Conservation (phyloP, 2,329 filamentous ascomycete species). For the Colletotrichum abscissum region DNA sequence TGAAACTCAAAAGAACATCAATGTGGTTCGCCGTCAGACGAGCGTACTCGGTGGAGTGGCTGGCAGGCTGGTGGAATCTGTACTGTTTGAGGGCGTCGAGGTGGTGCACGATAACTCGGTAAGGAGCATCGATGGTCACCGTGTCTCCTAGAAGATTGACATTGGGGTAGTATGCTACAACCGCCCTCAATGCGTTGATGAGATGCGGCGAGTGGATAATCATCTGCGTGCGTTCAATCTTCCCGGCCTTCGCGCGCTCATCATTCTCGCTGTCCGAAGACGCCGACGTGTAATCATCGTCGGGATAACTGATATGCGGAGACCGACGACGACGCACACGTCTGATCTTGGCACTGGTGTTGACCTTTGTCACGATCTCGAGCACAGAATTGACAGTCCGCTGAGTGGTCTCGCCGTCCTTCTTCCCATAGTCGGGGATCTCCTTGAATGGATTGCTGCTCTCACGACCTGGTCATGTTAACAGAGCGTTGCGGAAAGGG, state of each 20-base stretch:
- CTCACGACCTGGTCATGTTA: conserved; percentile 47
- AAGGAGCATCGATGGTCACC: conserved; percentile 57
- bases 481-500: not conserved
- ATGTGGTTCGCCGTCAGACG: conserved; percentile 56
- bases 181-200: conserved; percentile 58
- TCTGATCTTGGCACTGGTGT: conserved; percentile 32
- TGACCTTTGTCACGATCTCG: conserved; percentile 56
- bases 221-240: conserved; percentile 51
- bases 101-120: conserved; percentile 60
- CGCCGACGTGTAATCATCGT: conserved; percentile 34
- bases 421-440: conserved; percentile 41
- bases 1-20: conserved; percentile 56
- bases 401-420: conserved; percentile 39
- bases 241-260: conserved; percentile 40
- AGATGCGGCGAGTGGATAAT: conserved; percentile 57
- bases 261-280: conserved; percentile 41
- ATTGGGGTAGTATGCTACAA: conserved; percentile 60
- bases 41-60: conserved; percentile 54
- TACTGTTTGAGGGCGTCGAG: conserved; percentile 54
- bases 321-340: conserved; percentile 27
- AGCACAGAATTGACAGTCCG: conserved; percentile 48
- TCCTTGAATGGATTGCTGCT: conserved; percentile 51
- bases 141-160: conserved; percentile 49
- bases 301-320: not conserved
- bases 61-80: conserved; percentile 52